A percentile compares a stretch with the other conserved stretches of the same genome.
Evolutionary conservation across 805 yeast genomes (phyloP).

Genomic region (Saccharomycopsis amapae): DNA sequence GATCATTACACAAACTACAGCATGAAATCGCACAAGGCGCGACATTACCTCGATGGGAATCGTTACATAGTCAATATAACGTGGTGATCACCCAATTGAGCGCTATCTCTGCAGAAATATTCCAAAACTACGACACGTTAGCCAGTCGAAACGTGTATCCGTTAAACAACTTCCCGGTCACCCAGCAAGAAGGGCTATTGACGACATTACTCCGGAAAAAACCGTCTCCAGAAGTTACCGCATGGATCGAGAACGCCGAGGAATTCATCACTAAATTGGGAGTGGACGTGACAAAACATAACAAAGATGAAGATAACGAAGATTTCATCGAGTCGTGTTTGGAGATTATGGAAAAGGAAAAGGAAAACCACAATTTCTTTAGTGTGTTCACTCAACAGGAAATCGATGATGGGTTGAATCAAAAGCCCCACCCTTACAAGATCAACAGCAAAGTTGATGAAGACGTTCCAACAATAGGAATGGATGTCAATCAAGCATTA

Average conservation of each 20-base stretch:
- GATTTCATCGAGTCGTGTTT: conserved; percentile 14
- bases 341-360: conserved; percentile 11
- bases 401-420: conserved; percentile 13
- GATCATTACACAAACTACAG: conserved; percentile 51
- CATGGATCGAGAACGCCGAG: conserved; percentile 58
- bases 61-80: conserved; percentile 76
- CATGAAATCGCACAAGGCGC: conserved; percentile 36
- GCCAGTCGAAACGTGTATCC: conserved; percentile 76
- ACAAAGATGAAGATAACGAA: conserved; percentile 7
- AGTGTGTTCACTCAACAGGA: conserved; percentile 20
- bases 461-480: conserved; percentile 6
- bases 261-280: conserved; percentile 9
- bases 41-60: conserved; percentile 46
- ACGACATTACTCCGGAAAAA: conserved; percentile 84
- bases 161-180: conserved; percentile 73
- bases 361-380: conserved; percentile 16
- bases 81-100: conserved; percentile 76
- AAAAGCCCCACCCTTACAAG: conserved; percentile 9
- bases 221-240: conserved; percentile 82
- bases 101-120: conserved; percentile 65
- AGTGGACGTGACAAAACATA: conserved; percentile 1
- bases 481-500: conserved; percentile 13
- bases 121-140: conserved; percentile 51
- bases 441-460: conserved; percentile 4
- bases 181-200: conserved; percentile 73